A percentile compares a stretch with the other conserved stretches of the same genome.
These are phyloP conservation scores for Ophiostoma ulmi DNA, from an alignment of 2,329 filamentous ascomycete species.

Conservation along the genomic window DNA sequence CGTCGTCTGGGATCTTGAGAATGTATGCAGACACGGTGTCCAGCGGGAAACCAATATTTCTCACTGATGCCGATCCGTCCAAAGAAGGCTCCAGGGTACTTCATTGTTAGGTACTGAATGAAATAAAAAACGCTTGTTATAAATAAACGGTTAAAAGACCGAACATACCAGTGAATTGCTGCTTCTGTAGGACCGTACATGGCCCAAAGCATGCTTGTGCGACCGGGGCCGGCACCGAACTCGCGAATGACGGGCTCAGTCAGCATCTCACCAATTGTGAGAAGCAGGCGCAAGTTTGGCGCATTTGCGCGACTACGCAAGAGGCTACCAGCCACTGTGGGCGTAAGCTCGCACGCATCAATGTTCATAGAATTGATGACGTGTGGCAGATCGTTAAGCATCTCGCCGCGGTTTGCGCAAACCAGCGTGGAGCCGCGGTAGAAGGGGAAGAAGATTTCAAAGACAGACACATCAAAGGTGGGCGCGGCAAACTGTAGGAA, in stretches of 20 bases:
- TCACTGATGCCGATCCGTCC: slow-evolving; percentile 49
- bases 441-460: slow-evolving; percentile 88
- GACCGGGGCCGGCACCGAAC: slow-evolving; percentile 58
- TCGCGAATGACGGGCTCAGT: slow-evolving; percentile 70
- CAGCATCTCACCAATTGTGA: slow-evolving; percentile 93
- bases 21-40: slow-evolving; percentile 77
- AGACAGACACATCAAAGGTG: slow-evolving; percentile 91
- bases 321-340: slow-evolving; percentile 76
- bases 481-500: slow-evolving; percentile 91
- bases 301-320: slow-evolving; percentile 62
- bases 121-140: neutral
- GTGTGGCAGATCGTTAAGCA: slow-evolving; percentile 70
- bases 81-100: slow-evolving; percentile 68
- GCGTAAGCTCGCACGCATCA: slow-evolving; percentile 84
- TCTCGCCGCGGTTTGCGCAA: slow-evolving; percentile 59
- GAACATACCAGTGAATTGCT: slow-evolving; percentile 67
- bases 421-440: slow-evolving; percentile 69
- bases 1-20: slow-evolving; percentile 44
- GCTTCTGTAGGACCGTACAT: slow-evolving; percentile 96
- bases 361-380: slow-evolving; percentile 61
- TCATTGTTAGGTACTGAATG: neutral
- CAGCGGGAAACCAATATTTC: slow-evolving; percentile 71
- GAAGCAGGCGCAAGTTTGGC: slow-evolving; percentile 62
- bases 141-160: neutral
- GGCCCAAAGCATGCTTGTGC: slow-evolving; percentile 68